phyloP scores from a whole-genome alignment of 495 filamentous ascomycete species.

The Penicillium chermesinum region DNA sequence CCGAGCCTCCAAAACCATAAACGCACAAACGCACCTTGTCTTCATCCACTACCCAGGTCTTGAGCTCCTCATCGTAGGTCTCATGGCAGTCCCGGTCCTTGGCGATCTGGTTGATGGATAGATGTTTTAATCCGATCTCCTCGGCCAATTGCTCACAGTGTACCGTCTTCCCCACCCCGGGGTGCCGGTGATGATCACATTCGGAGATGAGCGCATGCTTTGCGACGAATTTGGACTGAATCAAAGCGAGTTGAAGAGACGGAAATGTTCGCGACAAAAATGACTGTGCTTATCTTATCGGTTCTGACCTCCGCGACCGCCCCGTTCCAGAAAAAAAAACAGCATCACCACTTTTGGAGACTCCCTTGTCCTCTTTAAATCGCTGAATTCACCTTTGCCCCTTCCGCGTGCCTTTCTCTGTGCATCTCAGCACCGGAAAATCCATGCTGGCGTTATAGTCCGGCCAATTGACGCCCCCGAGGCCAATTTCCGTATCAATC shows the following conservation, averaged over 20 bases:
- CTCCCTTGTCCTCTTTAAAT: not conserved
- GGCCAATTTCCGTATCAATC: not conserved
- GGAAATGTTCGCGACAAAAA: conserved; percentile 8
- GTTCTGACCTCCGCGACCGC: not conserved
- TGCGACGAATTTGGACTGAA: not conserved
- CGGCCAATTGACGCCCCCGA: not conserved
- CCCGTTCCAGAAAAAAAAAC: not conserved
- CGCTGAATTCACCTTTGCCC: not conserved
- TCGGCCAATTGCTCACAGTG: conserved; percentile 76
- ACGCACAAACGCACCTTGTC: conserved; percentile 61
- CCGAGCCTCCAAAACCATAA: conserved; percentile 1
- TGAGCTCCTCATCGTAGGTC: conserved; percentile 74
- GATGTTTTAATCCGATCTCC: conserved; percentile 67
- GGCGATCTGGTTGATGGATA: conserved; percentile 85
- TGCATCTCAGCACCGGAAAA: too few relatives aligned
- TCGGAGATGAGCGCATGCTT: conserved; percentile 61
- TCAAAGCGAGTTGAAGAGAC: not conserved
- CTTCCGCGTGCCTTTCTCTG: too few relatives aligned
- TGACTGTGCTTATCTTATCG: conserved; percentile 25
- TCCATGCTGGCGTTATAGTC: not conserved
- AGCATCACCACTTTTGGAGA: not conserved
- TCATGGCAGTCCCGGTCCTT: conserved; percentile 81
- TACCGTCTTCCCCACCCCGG: conserved; percentile 94
- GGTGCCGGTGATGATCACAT: conserved; percentile 92
- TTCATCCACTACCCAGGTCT: conserved; percentile 93